A percentile compares a stretch with the other conserved stretches of the same genome.
These are phyloP conservation scores for Sechiopsis laciniata DNA, from an alignment of 306 rosid species.

Conservation along the genomic window DNA sequence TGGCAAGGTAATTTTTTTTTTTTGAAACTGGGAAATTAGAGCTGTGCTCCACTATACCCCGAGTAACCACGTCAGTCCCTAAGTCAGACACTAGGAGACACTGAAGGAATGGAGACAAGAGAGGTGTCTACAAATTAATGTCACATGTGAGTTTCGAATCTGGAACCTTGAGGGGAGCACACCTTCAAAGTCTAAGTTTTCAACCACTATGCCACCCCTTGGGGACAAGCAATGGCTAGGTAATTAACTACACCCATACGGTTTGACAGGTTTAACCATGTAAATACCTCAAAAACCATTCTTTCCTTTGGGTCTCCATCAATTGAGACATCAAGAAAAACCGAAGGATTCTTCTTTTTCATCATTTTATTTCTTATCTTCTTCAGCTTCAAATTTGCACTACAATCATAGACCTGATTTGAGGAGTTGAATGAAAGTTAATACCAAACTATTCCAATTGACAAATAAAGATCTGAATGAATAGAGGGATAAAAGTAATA, in stretches of 20 bases:
- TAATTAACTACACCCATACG: neutral
- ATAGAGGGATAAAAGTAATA: neutral
- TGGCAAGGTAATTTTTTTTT: neutral
- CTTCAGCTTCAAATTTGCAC: constrained; percentile 15
- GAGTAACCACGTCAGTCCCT: too few relatives aligned
- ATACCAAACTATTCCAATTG: neutral
- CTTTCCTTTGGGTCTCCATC: constrained; percentile 87
- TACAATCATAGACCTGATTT: constrained; percentile 16
- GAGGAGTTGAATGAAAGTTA: constrained; percentile 17
- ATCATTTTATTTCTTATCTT: constrained; percentile 41
- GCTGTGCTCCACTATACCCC: too few relatives aligned
- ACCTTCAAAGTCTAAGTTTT: too few relatives aligned
- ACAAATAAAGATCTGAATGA: neutral
- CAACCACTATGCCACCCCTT: too few relatives aligned
- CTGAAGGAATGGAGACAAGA: too few relatives aligned
- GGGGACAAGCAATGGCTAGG: neutral
- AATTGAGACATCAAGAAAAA: constrained; percentile 72
- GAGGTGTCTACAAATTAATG: too few relatives aligned
- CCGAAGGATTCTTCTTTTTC: constrained; percentile 61
- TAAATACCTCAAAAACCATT: constrained; percentile 78
- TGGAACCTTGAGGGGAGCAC: too few relatives aligned
- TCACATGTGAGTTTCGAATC: too few relatives aligned
- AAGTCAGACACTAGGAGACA: too few relatives aligned
- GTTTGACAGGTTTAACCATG: neutral
- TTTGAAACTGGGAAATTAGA: too few relatives aligned